These are phyloP conservation scores for Carallia brachiata DNA, from an alignment of 345 rosid genomes.

Conservation along the genomic window DNA sequence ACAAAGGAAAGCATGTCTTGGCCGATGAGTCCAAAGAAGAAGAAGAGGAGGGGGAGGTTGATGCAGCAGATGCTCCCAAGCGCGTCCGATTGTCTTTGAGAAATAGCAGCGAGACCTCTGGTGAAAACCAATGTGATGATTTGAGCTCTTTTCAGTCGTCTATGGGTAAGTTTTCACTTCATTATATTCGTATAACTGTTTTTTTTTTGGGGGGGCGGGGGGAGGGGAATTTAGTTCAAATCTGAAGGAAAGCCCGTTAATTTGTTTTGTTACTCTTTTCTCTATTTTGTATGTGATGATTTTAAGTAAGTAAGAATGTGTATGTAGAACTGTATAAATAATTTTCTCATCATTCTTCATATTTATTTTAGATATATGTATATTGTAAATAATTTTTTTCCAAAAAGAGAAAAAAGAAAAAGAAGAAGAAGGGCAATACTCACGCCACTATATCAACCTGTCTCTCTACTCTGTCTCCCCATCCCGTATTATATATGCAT, in stretches of 20 bases:
- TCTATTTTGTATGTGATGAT: too few species aligned
- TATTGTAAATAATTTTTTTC: too few species aligned
- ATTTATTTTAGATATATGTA: too few species aligned
- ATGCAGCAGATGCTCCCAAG: conserved; percentile 3
- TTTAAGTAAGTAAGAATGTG: too few species aligned
- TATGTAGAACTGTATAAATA: too few species aligned
- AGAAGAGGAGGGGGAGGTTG: neutral
- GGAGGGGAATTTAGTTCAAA: neutral
- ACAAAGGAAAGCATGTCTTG: conserved; percentile 24
- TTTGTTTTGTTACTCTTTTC: too few species aligned
- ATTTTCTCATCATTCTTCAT: too few species aligned
- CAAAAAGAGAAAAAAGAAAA: too few species aligned
- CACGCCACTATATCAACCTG: too few species aligned
- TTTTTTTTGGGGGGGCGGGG: neutral
- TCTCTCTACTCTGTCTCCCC: too few species aligned
- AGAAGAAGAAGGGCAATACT: too few species aligned
- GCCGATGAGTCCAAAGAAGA: conserved; percentile 1
- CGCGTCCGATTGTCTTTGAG: conserved; percentile 12
- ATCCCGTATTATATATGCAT: too few species aligned
- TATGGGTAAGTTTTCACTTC: conserved; percentile 33
- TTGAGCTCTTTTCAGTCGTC: conserved; percentile 46
- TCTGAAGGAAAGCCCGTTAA: neutral
- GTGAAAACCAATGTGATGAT: conserved; percentile 35
- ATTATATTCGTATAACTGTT: neutral
- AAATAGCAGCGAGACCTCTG: conserved; percentile 11